Conservation (phyloP, 106 monocot species). For the Triglochin maritima region DNA sequence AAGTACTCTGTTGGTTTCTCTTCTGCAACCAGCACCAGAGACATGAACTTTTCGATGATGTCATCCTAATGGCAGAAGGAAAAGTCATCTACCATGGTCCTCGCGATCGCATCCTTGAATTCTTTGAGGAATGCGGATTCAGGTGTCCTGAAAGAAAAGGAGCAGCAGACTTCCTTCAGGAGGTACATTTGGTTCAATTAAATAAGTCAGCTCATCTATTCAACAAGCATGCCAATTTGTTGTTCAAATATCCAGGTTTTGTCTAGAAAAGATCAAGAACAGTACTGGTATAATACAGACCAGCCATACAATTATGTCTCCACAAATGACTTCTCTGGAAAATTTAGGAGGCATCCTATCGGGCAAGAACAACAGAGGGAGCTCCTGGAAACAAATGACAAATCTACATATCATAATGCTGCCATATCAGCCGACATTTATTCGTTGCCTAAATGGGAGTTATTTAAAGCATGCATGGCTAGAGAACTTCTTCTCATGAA, state of each 20-base stretch:
- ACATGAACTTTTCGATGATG: constrained; percentile 73
- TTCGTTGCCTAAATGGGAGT: constrained; percentile 47
- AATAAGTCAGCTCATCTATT: no score
- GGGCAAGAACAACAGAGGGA: constrained; percentile 34
- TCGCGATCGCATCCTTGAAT: constrained; percentile 25
- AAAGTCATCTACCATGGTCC: constrained; percentile 64
- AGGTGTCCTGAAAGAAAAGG: constrained; percentile 12
- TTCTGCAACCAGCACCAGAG: constrained; percentile 83
- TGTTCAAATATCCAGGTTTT: constrained; percentile 28
- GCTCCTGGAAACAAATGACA: constrained; percentile 38
- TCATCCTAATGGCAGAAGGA: constrained; percentile 74
- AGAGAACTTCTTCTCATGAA: constrained; percentile 54
- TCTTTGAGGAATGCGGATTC: constrained; percentile 74
- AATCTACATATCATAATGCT: constrained; percentile 27
- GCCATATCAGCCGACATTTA: constrained; percentile 39
- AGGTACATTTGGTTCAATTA: constrained; percentile 29
- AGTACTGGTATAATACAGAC: constrained; percentile 44
- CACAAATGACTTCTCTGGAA: constrained; percentile 27
- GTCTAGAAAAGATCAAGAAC: constrained; percentile 73
- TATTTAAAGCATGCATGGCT: constrained; percentile 57
- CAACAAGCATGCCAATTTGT: no score
- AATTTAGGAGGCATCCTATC: constrained; percentile 32
- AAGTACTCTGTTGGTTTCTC: constrained; percentile 46
- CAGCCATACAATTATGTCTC: constrained; percentile 38
- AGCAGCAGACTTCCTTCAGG: constrained; percentile 76